A percentile compares a stretch with the other conserved stretches of the same genome.
phyloP scores from a whole-genome alignment of 2,329 filamentous ascomycete genomes.

The Aspergillus persii region DNA sequence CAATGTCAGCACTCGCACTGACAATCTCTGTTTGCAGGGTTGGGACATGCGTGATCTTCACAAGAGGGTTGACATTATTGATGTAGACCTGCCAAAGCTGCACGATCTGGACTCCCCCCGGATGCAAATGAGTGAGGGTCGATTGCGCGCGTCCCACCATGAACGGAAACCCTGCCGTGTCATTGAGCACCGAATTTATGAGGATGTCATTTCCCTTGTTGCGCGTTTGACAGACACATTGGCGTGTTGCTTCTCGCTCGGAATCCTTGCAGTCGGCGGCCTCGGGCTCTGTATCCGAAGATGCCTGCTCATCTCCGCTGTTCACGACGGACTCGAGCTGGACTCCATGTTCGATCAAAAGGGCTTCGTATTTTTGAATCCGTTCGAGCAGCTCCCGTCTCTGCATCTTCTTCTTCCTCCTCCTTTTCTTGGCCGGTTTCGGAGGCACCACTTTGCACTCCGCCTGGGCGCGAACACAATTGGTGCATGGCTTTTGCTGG shows the following conservation, averaged over 20 bases:
- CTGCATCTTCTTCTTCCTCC: conserved; percentile 62
- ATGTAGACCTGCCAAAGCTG: conserved; percentile 22
- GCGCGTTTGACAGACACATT: not conserved
- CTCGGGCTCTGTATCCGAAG: not conserved
- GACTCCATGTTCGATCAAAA: conserved; percentile 64
- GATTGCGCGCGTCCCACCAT: conserved; percentile 45
- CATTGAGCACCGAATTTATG: conserved; percentile 9
- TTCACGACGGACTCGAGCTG: conserved; percentile 60
- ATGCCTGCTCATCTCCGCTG: not conserved
- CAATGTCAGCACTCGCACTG: conserved; percentile 55
- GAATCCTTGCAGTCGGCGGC: not conserved
- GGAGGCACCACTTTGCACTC: conserved; percentile 50
- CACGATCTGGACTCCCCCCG: conserved; percentile 16
- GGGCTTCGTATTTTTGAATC: conserved; percentile 63
- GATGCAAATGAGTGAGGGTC: conserved; percentile 13
- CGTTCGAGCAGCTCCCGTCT: conserved; percentile 62
- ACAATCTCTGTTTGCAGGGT: conserved; percentile 62
- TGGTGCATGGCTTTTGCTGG: conserved; percentile 65
- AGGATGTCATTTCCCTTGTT: not conserved
- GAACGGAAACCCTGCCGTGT: conserved; percentile 61
- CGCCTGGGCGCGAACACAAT: conserved; percentile 62
- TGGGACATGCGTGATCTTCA: conserved; percentile 64
- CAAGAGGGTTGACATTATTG: conserved; percentile 45
- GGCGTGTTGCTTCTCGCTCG: not conserved
- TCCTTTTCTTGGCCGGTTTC: conserved; percentile 53